A percentile compares a stretch with the other conserved stretches of the same genome.
Conservation (phyloP, 169 alveolate species). For the Eimeria maxima region DNA sequence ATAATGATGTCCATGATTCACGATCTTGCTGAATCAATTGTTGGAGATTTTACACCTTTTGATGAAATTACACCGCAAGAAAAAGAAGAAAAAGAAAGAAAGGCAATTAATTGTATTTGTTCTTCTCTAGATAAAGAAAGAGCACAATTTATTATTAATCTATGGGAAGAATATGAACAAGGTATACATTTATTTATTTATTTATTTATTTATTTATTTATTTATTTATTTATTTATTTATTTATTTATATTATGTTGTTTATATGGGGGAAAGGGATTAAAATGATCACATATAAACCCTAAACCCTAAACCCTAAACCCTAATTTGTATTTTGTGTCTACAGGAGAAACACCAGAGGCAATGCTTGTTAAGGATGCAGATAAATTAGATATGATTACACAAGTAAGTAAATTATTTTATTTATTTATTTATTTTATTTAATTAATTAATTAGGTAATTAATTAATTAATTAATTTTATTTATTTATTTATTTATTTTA, state of each 20-base stretch:
- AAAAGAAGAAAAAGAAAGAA: slow-evolving; percentile 51
- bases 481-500: too few relatives aligned
- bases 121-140: neutral
- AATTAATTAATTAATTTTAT: too few relatives aligned
- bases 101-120: neutral
- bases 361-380: slow-evolving; percentile 64
- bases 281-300: neutral
- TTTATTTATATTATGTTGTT: too few relatives aligned
- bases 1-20: slow-evolving; percentile 75
- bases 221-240: too few relatives aligned
- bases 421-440: too few relatives aligned
- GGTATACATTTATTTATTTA: too few relatives aligned
- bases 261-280: neutral
- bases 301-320: neutral
- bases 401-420: slow-evolving; percentile 15
- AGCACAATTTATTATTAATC: neutral
- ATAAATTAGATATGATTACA: slow-evolving; percentile 75
- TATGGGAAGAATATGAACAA: slow-evolving; percentile 11
- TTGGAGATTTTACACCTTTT: slow-evolving; percentile 78
- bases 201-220: too few relatives aligned
- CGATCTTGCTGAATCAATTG: slow-evolving; percentile 82
- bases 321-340: too few relatives aligned
- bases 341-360: slow-evolving; percentile 64
- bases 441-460: too few relatives aligned
- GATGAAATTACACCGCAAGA: slow-evolving; percentile 43